Conservation (phyloP, 805 yeast genomes). For the Candida golubevii region DNA sequence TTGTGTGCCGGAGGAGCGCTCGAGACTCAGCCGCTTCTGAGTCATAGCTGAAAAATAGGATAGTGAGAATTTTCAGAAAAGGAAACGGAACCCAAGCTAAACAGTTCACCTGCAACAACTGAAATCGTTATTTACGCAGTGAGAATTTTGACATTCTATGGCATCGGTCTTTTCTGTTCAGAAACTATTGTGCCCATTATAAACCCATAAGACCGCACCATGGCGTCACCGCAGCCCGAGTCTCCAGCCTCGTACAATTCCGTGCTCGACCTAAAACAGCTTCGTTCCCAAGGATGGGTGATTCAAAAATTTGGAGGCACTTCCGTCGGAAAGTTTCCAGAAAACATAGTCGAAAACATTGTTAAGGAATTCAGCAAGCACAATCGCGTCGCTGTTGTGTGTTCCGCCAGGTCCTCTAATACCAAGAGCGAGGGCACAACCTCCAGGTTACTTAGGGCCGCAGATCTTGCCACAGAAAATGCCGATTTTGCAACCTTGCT, state of each 20-base stretch:
- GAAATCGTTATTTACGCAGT: too few species aligned
- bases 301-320: conserved; percentile 97
- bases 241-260: conserved; percentile 35
- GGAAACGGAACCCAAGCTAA: neutral
- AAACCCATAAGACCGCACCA: neutral
- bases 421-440: conserved; percentile 96
- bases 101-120: too few species aligned
- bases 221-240: conserved; percentile 17
- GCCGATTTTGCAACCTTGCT: conserved; percentile 56
- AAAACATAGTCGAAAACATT: conserved; percentile 77
- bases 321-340: conserved; percentile 91
- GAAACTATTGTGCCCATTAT: too few species aligned
- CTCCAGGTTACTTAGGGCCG: conserved; percentile 76
- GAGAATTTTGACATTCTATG: too few species aligned
- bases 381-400: conserved; percentile 83
- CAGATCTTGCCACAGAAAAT: conserved; percentile 67
- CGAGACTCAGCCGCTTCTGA: conserved; percentile 1
- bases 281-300: conserved; percentile 32
- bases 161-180: too few species aligned
- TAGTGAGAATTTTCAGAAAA: conserved; percentile 1
- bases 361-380: conserved; percentile 59
- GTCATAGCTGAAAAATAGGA: conserved; percentile 3
- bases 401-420: conserved; percentile 89
- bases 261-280: conserved; percentile 33
- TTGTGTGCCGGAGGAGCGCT: too few species aligned